Conservation (phyloP, 441 rosid species). For the Syzygium syzygioides region DNA sequence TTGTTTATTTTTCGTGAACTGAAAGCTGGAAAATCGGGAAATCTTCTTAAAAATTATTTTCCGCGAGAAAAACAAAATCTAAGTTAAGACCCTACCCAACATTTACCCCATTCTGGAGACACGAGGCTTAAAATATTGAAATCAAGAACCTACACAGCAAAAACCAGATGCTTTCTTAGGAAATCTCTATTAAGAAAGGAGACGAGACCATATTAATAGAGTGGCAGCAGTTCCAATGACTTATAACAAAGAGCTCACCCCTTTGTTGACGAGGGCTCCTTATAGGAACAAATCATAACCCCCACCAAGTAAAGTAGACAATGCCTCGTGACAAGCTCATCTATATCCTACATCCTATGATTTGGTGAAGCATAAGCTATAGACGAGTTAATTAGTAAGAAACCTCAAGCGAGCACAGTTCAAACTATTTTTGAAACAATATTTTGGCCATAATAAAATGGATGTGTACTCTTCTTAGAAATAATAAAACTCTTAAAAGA, state of each 20-base stretch:
- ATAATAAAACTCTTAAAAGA: neutral
- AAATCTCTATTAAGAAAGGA: neutral
- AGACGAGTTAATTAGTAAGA: too few species aligned
- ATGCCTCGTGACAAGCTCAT: too few species aligned
- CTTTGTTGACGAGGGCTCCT: neutral
- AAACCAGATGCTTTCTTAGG: neutral
- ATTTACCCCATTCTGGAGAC: too few species aligned
- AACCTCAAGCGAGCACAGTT: neutral
- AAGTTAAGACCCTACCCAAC: too few species aligned
- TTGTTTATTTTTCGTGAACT: too few species aligned
- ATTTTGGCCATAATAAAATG: neutral
- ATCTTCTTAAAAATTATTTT: too few species aligned
- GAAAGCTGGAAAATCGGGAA: too few species aligned
- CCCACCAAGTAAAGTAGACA: too few species aligned
- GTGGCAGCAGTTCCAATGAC: fast-evolving
- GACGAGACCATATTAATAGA: too few species aligned
- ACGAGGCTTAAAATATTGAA: too few species aligned
- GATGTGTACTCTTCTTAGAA: neutral
- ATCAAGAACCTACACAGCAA: neutral
- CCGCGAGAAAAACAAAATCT: too few species aligned
- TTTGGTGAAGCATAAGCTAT: neutral
- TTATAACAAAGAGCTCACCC: neutral
- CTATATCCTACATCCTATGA: neutral
- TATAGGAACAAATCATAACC: neutral
- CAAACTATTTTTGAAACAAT: neutral